phyloP scores from a whole-genome alignment of 179 eudicot species.

The Beta lomatogona region DNA sequence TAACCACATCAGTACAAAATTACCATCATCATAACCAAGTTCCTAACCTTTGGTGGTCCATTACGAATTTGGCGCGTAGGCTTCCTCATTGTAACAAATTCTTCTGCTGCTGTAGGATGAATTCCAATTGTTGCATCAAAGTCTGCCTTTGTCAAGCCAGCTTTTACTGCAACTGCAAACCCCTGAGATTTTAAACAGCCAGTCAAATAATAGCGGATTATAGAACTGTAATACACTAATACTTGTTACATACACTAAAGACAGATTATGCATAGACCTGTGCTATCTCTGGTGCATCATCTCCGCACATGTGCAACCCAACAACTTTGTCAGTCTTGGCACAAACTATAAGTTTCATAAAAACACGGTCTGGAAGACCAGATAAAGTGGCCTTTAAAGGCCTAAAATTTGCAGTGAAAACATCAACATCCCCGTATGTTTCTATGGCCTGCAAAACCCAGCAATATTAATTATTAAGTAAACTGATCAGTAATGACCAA shows the following conservation, averaged over 20 bases:
- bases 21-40: slow-evolving; percentile 11
- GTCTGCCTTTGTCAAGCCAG: slow-evolving; percentile 92
- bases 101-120: slow-evolving; percentile 98
- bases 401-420: slow-evolving; percentile 82
- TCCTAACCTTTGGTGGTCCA: slow-evolving; percentile 66
- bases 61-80: slow-evolving; percentile 81
- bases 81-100: slow-evolving; percentile 92
- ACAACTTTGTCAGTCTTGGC: slow-evolving; percentile 78
- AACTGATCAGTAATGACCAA: slow-evolving; percentile 1
- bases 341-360: slow-evolving; percentile 89
- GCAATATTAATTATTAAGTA: slow-evolving; percentile 23
- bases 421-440: slow-evolving; percentile 78
- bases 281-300: slow-evolving; percentile 87
- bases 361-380: slow-evolving; percentile 91
- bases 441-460: slow-evolving; percentile 67
- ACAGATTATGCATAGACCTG: slow-evolving; percentile 61
- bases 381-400: slow-evolving; percentile 95
- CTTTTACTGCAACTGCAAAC: slow-evolving; percentile 94
- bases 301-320: slow-evolving; percentile 96
- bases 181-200: slow-evolving; percentile 49
- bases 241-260: background rate
- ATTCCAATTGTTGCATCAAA: slow-evolving; percentile 92
- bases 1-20: background rate
- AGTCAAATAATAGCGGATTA: slow-evolving; percentile 14
- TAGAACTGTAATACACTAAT: background rate